phyloP scores from a whole-genome alignment of 257 asterid species.

The Voacanga thouarsii region DNA sequence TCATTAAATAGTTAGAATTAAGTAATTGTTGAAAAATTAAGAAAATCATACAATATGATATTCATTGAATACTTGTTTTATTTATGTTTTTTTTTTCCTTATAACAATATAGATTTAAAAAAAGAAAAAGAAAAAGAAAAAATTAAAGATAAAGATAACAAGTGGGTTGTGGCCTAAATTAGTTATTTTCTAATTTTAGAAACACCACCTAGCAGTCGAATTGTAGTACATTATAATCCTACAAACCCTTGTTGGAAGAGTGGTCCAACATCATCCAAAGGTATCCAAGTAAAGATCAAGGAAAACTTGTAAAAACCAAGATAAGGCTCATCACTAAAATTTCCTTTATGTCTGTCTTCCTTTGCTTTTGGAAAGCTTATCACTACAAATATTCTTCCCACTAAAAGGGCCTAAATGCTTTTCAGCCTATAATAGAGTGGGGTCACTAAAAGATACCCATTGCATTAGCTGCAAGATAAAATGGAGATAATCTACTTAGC shows the following conservation, averaged over 20 bases:
- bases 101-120: no score
- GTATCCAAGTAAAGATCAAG: neutral
- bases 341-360: neutral
- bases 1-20: neutral
- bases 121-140: no score
- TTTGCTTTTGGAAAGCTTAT: neutral
- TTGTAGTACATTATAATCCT: neutral
- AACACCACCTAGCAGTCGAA: neutral
- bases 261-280: slow-evolving; percentile 6
- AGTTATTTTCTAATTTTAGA: neutral
- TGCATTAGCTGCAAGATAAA: neutral
- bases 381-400: slow-evolving; percentile 4
- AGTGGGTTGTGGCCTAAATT: neutral
- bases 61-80: no score
- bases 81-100: neutral
- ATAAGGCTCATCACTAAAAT: slow-evolving; percentile 8
- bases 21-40: neutral
- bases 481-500: no score
- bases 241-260: neutral
- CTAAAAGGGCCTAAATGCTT: slow-evolving; percentile 9
- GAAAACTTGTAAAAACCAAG: neutral
- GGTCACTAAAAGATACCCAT: neutral
- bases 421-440: slow-evolving; percentile 1
- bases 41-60: no score
- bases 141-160: no score